These are phyloP conservation scores for Lavandula angustifolia DNA, from an alignment of 257 asterid genomes.

Conservation along the genomic window DNA sequence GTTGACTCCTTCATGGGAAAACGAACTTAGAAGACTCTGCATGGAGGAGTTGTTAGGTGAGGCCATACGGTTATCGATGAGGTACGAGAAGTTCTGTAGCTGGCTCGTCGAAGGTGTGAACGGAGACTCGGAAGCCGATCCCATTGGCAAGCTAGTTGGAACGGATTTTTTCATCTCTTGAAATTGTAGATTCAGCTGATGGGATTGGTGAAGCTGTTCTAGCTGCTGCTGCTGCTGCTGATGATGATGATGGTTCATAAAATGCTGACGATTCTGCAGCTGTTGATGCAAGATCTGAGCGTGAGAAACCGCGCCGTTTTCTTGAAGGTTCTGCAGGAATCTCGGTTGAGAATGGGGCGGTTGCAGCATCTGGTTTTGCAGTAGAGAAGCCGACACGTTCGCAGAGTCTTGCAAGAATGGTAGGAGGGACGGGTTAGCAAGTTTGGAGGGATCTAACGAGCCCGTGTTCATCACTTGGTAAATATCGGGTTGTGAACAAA, in stretches of 20 bases:
- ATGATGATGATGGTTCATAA: too few relatives aligned
- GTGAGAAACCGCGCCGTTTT: too few relatives aligned
- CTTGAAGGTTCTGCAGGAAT: too few relatives aligned
- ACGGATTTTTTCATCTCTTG: constrained; percentile 46
- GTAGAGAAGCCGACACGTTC: too few relatives aligned
- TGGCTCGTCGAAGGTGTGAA: constrained; percentile 57
- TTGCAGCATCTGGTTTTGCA: too few relatives aligned
- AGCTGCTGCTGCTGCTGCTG: constrained; percentile 42
- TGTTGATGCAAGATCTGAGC: too few relatives aligned
- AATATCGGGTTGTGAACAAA: constrained; percentile 72
- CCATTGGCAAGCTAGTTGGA: constrained; percentile 48
- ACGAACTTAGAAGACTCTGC: constrained; percentile 65
- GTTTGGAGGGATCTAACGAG: constrained; percentile 59
- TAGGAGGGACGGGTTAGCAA: constrained; percentile 56
- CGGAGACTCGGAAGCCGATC: constrained; percentile 50
- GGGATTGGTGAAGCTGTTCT: constrained; percentile 27
- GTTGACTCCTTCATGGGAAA: constrained; percentile 61
- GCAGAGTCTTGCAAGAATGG: constrained; percentile 37
- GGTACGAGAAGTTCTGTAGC: constrained; percentile 63
- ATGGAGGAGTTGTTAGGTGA: constrained; percentile 53
- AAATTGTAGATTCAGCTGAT: constrained; percentile 48
- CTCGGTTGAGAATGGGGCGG: too few relatives aligned
- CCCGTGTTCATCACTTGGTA: constrained; percentile 75
- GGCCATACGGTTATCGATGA: constrained; percentile 53
- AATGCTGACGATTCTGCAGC: too few relatives aligned